phyloP scores from a whole-genome alignment of 148 eudicot genomes.

The Selenicereus undatus region DNA sequence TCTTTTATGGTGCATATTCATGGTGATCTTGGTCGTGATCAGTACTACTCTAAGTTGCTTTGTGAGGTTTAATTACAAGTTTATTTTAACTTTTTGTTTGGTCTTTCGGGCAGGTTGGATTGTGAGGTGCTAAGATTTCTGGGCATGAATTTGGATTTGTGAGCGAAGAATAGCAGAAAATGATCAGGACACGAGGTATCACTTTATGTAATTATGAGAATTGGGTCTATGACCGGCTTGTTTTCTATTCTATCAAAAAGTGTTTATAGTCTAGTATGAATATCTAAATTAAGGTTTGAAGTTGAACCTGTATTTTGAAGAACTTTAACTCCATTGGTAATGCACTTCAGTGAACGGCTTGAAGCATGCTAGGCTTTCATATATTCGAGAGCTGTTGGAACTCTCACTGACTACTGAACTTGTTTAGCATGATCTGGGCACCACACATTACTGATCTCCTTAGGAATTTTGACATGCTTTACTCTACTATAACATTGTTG shows the following conservation, averaged over 20 bases:
- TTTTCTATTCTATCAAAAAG: not conserved
- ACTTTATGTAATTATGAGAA: conserved; percentile 4
- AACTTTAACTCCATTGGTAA: not conserved
- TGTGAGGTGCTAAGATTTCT: not conserved
- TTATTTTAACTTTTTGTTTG: not conserved
- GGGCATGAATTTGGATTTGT: not conserved
- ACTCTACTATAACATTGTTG: not conserved
- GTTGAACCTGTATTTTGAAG: conserved; percentile 11
- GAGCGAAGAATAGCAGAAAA: not conserved
- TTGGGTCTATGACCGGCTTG: not conserved
- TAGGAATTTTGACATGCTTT: conserved; percentile 1
- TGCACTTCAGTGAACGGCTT: not conserved
- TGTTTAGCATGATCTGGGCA: conserved; percentile 14
- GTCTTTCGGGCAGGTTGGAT: not conserved
- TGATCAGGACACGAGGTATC: not conserved
- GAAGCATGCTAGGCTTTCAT: not conserved
- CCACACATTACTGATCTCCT: not conserved
- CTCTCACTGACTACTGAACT: not conserved
- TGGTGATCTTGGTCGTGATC: conserved; percentile 6
- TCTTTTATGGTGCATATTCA: not conserved
- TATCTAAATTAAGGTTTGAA: not conserved
- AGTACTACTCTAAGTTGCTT: conserved; percentile 11
- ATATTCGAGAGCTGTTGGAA: not conserved
- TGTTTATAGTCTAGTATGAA: too few relatives aligned
- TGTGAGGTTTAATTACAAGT: not conserved